These are phyloP conservation scores for Amauroascus niger DNA, from an alignment of 2,329 filamentous ascomycete species.

Conservation along the genomic window DNA sequence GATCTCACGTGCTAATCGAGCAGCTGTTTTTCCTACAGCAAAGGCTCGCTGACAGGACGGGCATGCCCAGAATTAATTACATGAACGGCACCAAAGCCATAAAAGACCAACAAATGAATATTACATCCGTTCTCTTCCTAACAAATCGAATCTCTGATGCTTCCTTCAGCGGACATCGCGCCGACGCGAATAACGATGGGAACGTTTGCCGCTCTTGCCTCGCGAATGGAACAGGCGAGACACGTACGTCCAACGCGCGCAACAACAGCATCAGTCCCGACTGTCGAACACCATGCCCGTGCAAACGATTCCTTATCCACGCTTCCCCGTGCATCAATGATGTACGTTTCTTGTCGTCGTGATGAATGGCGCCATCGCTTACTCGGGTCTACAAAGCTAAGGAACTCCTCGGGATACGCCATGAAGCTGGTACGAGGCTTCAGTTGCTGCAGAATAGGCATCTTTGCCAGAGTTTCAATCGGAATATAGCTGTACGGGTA, in stretches of 20 bases:
- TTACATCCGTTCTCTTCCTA: too few species aligned
- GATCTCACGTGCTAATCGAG: too few species aligned
- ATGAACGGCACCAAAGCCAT: too few species aligned
- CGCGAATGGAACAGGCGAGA: conserved; percentile 35
- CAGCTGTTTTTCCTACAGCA: too few species aligned
- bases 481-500: conserved; percentile 28
- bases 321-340: conserved; percentile 31
- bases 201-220: conserved; percentile 34
- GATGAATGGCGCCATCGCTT: background rate
- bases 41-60: too few species aligned
- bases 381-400: background rate
- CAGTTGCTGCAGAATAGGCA: conserved; percentile 14
- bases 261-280: conserved; percentile 35
- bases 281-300: conserved; percentile 38
- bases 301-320: conserved; percentile 33
- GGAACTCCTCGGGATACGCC: conserved; percentile 2
- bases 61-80: too few species aligned
- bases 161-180: background rate
- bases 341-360: conserved; percentile 18
- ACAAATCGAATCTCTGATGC: background rate
- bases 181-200: conserved; percentile 34
- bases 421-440: conserved; percentile 11
- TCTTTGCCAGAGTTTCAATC: conserved; percentile 20
- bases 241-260: conserved; percentile 33
- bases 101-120: too few species aligned